phyloP scores from a whole-genome alignment of 768 basidiomycete species.

The Cystofilobasidium bisporidii region DNA sequence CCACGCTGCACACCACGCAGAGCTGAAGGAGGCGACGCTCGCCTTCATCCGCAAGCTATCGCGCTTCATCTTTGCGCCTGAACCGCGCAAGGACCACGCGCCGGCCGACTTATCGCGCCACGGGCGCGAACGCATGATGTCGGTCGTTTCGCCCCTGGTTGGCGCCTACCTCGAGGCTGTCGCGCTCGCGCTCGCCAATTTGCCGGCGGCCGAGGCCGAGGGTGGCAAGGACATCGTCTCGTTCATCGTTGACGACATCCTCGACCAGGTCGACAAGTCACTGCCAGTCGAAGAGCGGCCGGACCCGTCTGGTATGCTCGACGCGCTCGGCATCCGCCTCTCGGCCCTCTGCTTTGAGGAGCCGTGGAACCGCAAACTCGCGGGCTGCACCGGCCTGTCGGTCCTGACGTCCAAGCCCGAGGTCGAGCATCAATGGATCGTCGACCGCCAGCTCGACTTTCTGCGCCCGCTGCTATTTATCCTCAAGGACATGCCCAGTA shows the following conservation, averaged over 20 bases:
- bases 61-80: constrained; percentile 60
- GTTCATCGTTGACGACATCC: constrained; percentile 41
- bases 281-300: constrained; percentile 12
- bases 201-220: constrained; percentile 11
- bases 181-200: constrained; percentile 24
- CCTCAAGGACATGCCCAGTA: constrained; percentile 85
- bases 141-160: constrained; percentile 7
- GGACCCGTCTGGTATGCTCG: constrained; percentile 47
- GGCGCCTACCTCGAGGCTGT: constrained; percentile 23
- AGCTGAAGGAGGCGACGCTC: constrained; percentile 60
- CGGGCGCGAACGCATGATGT: constrained; percentile 1
- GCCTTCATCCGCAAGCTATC: constrained; percentile 61
- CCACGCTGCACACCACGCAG: constrained; percentile 60
- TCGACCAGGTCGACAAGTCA: constrained; percentile 38
- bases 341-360: constrained; percentile 81
- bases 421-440: constrained; percentile 66
- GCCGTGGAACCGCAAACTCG: constrained; percentile 77
- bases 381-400: constrained; percentile 75
- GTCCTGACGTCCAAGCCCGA: constrained; percentile 64
- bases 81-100: constrained; percentile 45
- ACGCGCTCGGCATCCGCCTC: constrained; percentile 74
- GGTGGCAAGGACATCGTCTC: constrained; percentile 21
- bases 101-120: neutral
- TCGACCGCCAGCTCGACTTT: constrained; percentile 79
- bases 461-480: constrained; percentile 81